Conservation (phyloP, 768 basidiomycete genomes). For the Psilocybe sp. region DNA sequence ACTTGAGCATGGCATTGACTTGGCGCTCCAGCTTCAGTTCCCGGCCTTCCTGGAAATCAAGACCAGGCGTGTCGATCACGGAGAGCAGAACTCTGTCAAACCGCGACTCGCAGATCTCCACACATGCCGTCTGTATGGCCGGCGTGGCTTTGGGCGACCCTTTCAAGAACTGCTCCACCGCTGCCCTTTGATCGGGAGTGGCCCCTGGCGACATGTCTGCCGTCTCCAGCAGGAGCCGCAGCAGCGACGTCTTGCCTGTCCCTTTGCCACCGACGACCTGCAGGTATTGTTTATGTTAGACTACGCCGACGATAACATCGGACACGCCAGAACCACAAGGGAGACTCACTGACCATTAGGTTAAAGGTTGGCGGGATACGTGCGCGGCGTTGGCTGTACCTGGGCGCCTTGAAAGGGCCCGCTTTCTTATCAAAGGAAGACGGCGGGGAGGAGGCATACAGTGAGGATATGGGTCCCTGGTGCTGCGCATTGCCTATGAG, state of each 20-base stretch:
- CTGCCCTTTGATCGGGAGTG: constrained; percentile 68
- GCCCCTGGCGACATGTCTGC: constrained; percentile 78
- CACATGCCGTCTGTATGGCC: constrained; percentile 61
- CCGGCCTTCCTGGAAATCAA: constrained; percentile 70
- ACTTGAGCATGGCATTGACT: constrained; percentile 70
- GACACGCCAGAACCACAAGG: constrained; percentile 1
- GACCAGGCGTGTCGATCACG: constrained; percentile 83
- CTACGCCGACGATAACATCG: constrained; percentile 13
- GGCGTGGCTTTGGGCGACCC: constrained; percentile 60
- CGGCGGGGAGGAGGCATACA: constrained; percentile 71
- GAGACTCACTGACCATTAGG: constrained; percentile 58
- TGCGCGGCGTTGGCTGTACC: constrained; percentile 62
- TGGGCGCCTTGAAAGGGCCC: constrained; percentile 35
- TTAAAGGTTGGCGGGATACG: constrained; percentile 79
- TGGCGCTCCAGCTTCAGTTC: constrained; percentile 81
- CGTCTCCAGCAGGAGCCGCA: constrained; percentile 79
- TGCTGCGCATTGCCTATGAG: constrained; percentile 43
- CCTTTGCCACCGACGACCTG: constrained; percentile 80
- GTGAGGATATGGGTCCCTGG: constrained; percentile 57
- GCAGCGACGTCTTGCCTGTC: constrained; percentile 82
- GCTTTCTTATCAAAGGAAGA: constrained; percentile 60
- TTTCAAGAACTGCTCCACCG: constrained; percentile 63
- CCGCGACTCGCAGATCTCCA: constrained; percentile 83
- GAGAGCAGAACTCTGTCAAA: constrained; percentile 77
- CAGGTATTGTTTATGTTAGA: neutral